Evolutionary conservation across 1,139 yeast species (phyloP).

Genomic region (Diutina catenulata): DNA sequence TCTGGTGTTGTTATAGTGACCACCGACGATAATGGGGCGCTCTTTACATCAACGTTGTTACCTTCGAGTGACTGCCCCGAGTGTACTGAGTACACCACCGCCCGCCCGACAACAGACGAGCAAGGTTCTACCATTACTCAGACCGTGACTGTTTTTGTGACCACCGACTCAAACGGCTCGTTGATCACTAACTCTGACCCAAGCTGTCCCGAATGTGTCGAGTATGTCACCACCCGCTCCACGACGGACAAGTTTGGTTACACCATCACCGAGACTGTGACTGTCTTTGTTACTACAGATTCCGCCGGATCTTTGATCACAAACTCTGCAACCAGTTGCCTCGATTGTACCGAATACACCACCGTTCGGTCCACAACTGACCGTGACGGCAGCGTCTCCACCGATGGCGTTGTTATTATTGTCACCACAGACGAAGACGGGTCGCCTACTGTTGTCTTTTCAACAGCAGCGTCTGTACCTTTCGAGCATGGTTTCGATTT

Average conservation of each 20-base stretch:
- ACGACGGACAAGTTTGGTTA: background rate
- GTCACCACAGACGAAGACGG: background rate
- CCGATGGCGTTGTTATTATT: background rate
- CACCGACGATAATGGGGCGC: background rate
- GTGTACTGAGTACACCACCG: constrained; percentile 1
- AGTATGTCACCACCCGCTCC: background rate
- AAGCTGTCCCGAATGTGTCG: background rate
- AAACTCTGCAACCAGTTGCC: background rate
- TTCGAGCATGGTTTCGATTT: no score
- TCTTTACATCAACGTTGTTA: background rate
- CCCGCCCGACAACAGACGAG: background rate
- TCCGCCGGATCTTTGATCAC: background rate
- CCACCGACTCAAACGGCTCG: background rate
- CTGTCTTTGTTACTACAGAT: background rate
- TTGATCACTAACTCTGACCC: background rate
- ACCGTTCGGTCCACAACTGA: background rate
- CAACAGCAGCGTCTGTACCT: no score
- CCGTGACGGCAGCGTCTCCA: background rate
- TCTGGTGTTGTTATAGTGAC: constrained; percentile 1
- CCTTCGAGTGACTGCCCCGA: background rate
- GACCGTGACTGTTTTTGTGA: background rate
- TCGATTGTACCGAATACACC: background rate
- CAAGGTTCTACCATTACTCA: background rate
- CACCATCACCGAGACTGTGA: background rate
- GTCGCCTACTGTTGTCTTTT: no score